phyloP scores from a whole-genome alignment of 2,329 filamentous ascomycete species.

The Fusarium lyarnte region DNA sequence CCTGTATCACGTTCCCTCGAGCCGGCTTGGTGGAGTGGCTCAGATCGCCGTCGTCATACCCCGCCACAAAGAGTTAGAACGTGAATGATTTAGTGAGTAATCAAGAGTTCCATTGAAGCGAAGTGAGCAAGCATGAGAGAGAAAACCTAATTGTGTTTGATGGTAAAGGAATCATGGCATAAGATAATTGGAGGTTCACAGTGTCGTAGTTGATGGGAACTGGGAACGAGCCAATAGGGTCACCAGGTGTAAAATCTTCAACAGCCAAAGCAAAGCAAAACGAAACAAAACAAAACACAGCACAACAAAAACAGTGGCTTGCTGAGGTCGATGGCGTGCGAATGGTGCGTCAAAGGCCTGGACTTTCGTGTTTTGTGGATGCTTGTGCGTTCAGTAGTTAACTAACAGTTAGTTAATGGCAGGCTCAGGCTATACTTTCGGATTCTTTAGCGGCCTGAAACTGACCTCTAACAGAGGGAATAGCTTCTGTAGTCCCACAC shows the following conservation, averaged over 20 bases:
- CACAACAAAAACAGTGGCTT: not conserved
- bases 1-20: slow-evolving; percentile 36
- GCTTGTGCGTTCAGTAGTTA: slow-evolving; percentile 2
- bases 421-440: slow-evolving; percentile 4
- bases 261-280: not conserved
- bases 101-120: slow-evolving; percentile 1
- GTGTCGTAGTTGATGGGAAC: not conserved
- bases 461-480: slow-evolving; percentile 24
- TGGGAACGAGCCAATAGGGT: not conserved
- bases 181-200: not conserved
- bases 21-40: slow-evolving; percentile 35
- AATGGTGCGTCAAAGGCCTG: slow-evolving; percentile 30
- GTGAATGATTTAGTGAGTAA: slow-evolving; percentile 7
- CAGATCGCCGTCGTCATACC: slow-evolving; percentile 39
- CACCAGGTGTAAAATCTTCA: slow-evolving; percentile 11
- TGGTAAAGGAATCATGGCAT: not conserved
- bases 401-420: not conserved
- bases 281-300: not conserved
- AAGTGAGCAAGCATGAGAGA: not conserved
- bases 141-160: not conserved
- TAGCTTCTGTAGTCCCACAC: slow-evolving; percentile 23
- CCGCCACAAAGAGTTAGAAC: slow-evolving; percentile 27
- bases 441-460: slow-evolving; percentile 24
- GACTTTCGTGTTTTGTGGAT: slow-evolving; percentile 34
- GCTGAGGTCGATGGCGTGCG: slow-evolving; percentile 32